A percentile compares a stretch with the other conserved stretches of the same genome.
phyloP scores from a whole-genome alignment of 352 stramenopile species.

The Globisporangium barbulae region DNA sequence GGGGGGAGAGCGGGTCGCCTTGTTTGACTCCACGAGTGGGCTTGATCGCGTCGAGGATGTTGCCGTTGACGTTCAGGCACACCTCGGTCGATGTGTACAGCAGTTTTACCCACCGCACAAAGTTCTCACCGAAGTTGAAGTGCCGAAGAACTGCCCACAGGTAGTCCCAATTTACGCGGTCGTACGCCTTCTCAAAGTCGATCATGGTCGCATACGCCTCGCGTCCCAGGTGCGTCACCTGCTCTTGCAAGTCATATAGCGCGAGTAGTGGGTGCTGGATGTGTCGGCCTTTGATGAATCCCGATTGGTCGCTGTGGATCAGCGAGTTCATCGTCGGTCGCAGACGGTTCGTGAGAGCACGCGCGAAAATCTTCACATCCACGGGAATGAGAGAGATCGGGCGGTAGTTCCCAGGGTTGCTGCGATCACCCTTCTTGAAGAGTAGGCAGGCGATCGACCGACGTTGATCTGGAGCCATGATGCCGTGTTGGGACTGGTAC shows the following conservation, averaged over 20 bases:
- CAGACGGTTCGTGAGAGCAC: background rate
- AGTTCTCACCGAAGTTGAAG: background rate
- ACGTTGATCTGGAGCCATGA: background rate
- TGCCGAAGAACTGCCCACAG: background rate
- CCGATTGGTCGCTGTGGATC: background rate
- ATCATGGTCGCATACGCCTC: background rate
- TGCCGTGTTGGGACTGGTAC: background rate
- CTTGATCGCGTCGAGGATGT: background rate
- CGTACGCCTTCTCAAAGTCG: conserved; percentile 3
- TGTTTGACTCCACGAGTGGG: background rate
- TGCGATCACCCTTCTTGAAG: background rate
- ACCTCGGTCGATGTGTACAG: background rate
- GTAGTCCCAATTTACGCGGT: no score
- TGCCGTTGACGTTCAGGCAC: background rate
- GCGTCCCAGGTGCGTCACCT: background rate
- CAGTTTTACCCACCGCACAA: background rate
- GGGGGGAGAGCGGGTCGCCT: background rate
- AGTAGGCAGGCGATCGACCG: background rate
- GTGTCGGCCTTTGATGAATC: background rate
- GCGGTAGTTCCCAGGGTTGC: background rate
- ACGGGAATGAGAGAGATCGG: background rate
- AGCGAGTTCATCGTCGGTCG: background rate
- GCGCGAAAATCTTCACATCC: background rate
- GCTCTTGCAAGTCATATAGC: background rate
- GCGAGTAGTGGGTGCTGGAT: background rate